Evolutionary conservation across 2,329 filamentous ascomycete species (phyloP).

Genomic region (Epichloe elymi): DNA sequence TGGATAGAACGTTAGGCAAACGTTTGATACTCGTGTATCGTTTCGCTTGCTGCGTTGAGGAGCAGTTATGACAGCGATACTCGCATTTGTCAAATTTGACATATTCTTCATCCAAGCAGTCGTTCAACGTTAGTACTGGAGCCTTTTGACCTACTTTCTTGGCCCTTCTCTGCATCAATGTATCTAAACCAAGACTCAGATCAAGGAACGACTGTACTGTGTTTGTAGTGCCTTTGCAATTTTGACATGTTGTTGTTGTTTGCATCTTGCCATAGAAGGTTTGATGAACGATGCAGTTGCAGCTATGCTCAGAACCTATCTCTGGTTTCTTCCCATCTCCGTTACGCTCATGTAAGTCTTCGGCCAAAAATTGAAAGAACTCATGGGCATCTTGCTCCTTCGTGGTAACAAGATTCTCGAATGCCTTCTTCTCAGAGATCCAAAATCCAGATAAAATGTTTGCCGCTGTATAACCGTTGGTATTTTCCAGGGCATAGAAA

Average conservation of each 20-base stretch:
- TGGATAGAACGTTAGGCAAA: constrained; percentile 76
- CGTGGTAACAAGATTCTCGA: constrained; percentile 70
- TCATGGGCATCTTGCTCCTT: constrained; percentile 96
- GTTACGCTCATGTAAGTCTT: constrained; percentile 78
- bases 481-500: constrained; percentile 60
- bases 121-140: constrained; percentile 39
- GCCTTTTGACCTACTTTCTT: constrained; percentile 39
- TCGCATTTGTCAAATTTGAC: constrained; percentile 78
- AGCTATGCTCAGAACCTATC: constrained; percentile 48
- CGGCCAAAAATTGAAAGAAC: constrained; percentile 90
- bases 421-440: constrained; percentile 65
- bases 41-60: constrained; percentile 61
- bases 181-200: constrained; percentile 76
- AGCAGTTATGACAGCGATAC: constrained; percentile 76
- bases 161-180: constrained; percentile 50
- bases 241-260: constrained; percentile 81
- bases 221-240: constrained; percentile 69
- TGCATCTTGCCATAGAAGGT: constrained; percentile 89
- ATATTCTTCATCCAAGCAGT: constrained; percentile 76
- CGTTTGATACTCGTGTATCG: constrained; percentile 76
- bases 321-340: constrained; percentile 53
- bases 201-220: constrained; percentile 85
- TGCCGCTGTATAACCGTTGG: constrained; percentile 80
- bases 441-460: constrained; percentile 83
- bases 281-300: constrained; percentile 85